Conservation (phyloP, 2,329 filamentous ascomycete species). For the Apiospora sp. region DNA sequence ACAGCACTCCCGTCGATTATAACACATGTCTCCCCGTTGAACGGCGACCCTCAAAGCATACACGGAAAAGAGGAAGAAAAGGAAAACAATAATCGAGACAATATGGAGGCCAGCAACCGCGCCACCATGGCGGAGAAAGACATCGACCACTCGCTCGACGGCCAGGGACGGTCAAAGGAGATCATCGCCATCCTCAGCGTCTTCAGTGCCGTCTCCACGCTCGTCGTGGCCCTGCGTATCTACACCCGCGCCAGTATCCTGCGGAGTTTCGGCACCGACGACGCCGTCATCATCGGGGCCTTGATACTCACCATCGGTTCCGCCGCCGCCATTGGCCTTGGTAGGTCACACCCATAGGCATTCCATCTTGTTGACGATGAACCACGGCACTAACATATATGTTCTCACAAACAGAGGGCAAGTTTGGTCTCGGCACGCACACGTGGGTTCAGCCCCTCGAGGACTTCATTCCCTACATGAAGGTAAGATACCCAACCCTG, state of each 20-base stretch:
- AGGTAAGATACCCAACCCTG: no score
- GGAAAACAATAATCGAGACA: background rate
- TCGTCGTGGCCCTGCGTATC: conserved; percentile 34
- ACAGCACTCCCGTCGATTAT: background rate
- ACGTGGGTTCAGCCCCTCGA: conserved; percentile 30
- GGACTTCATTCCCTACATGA: conserved; percentile 34
- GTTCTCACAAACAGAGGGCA: conserved; percentile 32
- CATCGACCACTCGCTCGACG: conserved; percentile 34
- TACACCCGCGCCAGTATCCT: conserved; percentile 35
- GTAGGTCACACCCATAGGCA: no score
- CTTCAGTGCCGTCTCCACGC: conserved; percentile 33
- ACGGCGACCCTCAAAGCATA: background rate
- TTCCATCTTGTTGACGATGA: background rate
- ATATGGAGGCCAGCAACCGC: background rate
- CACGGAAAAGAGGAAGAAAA: background rate
- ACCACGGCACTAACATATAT: background rate
- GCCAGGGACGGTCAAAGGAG: conserved; percentile 32
- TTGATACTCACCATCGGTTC: conserved; percentile 34
- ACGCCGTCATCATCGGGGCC: conserved; percentile 35
- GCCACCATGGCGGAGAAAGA: background rate
- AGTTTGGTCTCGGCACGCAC: conserved; percentile 37
- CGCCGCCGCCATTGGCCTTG: conserved; percentile 36
- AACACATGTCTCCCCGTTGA: background rate
- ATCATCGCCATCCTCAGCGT: conserved; percentile 36
- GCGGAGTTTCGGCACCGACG: conserved; percentile 36